Evolutionary conservation across 1,139 yeast genomes (phyloP).

Genomic region (Ogataea hybrid): DNA sequence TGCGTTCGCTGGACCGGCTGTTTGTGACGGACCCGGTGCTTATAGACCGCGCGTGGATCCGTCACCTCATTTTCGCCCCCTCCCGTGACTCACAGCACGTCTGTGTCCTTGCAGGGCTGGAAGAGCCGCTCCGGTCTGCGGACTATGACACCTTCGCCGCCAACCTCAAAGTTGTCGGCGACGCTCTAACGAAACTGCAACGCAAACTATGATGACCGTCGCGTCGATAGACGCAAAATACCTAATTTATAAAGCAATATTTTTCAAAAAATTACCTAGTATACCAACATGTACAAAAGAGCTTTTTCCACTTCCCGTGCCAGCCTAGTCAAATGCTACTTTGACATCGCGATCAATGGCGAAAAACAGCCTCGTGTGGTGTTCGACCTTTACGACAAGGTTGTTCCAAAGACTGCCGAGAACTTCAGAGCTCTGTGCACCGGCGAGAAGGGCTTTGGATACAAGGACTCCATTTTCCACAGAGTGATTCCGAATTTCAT

Average conservation of each 20-base stretch:
- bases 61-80: constrained; percentile 44
- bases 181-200: constrained; percentile 8
- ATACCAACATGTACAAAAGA: constrained; percentile 33
- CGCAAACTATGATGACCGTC: constrained; percentile 4
- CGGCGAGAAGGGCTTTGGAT: constrained; percentile 63
- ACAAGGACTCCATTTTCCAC: constrained; percentile 52
- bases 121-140: constrained; percentile 34
- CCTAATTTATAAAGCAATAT: background rate
- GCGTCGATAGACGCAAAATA: constrained; percentile 11
- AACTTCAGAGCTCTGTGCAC: constrained; percentile 64
- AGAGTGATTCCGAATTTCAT: constrained; percentile 47
- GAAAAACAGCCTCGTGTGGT: constrained; percentile 36
- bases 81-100: constrained; percentile 32
- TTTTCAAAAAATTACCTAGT: background rate
- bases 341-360: constrained; percentile 74
- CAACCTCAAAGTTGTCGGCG: background rate
- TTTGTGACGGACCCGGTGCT: constrained; percentile 35
- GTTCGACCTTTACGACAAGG: constrained; percentile 51
- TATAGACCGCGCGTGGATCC: constrained; percentile 39
- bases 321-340: constrained; percentile 54
- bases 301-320: constrained; percentile 37
- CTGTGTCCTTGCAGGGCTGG: constrained; percentile 39
- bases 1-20: constrained; percentile 48
- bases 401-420: constrained; percentile 63
- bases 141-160: constrained; percentile 14